Evolutionary conservation across 2,329 filamentous ascomycete species (phyloP), one percentile per base, ranked within the genome.

Genomic region (Huntiella decipiens): DNA sequence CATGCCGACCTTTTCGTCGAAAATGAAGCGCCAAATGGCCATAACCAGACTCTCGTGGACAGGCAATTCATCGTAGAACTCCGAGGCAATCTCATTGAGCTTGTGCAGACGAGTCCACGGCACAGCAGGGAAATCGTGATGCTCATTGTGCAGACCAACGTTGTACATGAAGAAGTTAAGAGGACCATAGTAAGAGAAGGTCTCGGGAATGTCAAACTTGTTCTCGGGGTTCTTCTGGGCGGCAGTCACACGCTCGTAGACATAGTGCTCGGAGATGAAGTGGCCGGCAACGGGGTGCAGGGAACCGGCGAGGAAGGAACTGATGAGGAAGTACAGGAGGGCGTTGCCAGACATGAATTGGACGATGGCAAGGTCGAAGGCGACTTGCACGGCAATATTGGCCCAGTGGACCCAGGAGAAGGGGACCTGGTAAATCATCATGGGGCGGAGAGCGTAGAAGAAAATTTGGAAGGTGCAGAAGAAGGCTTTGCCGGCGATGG

Each of bases 381-480:
- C 56, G 43, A 88, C 56, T 63, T 98, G 88, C 3, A 74, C 72
- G 50, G 66, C 60, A 44, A 98, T 70, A 64, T 98, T 98, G 63
- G 86, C 64, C 49, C 77, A 70, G 63, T 95, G 87, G 48, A 95
- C 76, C 57, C 71, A 72, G 44, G 88, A 95, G 60, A 96, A 74
- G 34, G 88, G 84, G 4, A 96, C 72, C 55, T 77, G 74, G 71
- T 94, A 94, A 55, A 98, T 74, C 64, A 87, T 79, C 81, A 96
- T 94, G 51, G 91, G 91, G 12, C 91, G 83, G 43, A 98, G 64
- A 56, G 91, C 91, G 67, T 98, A 98, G 73, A 98, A 98, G 60
- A 98, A 74, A 62, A 98, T 95, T 65, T 98, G 91, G 67, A 95
- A 98, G 54, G 91, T 98, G 66, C 82, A 88, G 73, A 98, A 98